A percentile compares a stretch with the other conserved stretches of the same genome.
Evolutionary conservation across 208 protist genomes (phyloP).

Genomic region (Phytomonas sp.): DNA sequence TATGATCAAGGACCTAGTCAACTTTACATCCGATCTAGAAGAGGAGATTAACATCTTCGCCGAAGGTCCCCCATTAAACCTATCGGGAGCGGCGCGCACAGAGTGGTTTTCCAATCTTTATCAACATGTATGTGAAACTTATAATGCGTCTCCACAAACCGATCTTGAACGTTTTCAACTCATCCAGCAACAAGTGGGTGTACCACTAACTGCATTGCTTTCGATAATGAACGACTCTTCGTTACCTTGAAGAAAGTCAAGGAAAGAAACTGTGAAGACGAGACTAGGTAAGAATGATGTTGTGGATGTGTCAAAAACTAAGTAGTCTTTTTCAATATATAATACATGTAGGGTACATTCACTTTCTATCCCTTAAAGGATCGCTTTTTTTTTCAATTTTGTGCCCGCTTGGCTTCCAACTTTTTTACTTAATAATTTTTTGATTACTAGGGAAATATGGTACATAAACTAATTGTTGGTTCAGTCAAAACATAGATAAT

Average conservation of each 20-base stretch:
- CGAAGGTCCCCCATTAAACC: conserved; percentile 26
- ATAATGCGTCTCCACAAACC: not conserved
- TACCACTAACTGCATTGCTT: conserved; percentile 75
- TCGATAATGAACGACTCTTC: conserved; percentile 57
- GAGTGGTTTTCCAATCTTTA: conserved; percentile 64
- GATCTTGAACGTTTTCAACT: conserved; percentile 72
- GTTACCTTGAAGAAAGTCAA: conserved; percentile 4
- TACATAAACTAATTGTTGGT: too few species aligned
- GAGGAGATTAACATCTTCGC: conserved; percentile 62
- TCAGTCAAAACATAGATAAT: too few species aligned
- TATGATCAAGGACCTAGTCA: conserved; percentile 28
- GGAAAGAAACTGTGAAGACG: not conserved
- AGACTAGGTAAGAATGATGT: not conserved
- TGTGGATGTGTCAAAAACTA: not conserved
- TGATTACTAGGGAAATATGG: too few species aligned
- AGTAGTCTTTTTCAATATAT: too few species aligned
- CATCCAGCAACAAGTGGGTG: conserved; percentile 73
- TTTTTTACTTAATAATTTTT: too few species aligned
- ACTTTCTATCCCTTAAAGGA: too few species aligned
- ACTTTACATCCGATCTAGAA: conserved; percentile 28
- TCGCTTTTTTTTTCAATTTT: too few species aligned
- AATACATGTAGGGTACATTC: too few species aligned
- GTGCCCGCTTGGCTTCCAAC: too few species aligned
- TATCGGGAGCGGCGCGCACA: conserved; percentile 50
- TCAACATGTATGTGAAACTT: conserved; percentile 34